Percentiles rank a stretch among this genome's conserved stretches.
phyloP scores from a whole-genome alignment of 2,329 filamentous ascomycete species.

The Cercospora sesami region DNA sequence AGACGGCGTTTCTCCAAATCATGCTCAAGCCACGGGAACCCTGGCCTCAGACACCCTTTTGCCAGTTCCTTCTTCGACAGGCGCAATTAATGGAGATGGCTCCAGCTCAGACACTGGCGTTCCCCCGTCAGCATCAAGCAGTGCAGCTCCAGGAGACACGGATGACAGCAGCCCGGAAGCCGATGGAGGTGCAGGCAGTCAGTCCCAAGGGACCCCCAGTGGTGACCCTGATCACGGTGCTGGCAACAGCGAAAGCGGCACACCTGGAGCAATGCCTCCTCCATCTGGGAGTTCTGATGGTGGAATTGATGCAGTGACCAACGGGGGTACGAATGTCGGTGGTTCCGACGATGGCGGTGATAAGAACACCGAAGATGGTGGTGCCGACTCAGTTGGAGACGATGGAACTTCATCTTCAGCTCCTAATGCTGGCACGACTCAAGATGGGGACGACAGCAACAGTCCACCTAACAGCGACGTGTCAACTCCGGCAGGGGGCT shows the following conservation, averaged over 20 bases:
- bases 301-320: not conserved
- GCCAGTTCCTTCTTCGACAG: not conserved
- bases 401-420: not conserved
- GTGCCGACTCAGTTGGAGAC: not conserved
- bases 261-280: not conserved
- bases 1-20: not conserved
- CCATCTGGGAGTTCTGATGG: not conserved
- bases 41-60: not conserved
- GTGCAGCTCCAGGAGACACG: not conserved
- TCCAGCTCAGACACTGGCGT: not conserved
- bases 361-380: not conserved
- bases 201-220: not conserved
- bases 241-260: not conserved
- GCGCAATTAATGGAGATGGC: not conserved
- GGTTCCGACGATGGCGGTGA: not conserved
- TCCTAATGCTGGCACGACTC: not conserved
- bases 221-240: not conserved
- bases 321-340: not conserved
- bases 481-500: not conserved
- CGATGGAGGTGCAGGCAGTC: not conserved
- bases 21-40: not conserved
- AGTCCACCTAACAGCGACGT: not conserved
- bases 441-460: not conserved
- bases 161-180: not conserved
- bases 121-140: not conserved